Evolutionary conservation across 2,329 filamentous ascomycete genomes (phyloP).

Genomic region (Aspergillus fumigatus): DNA sequence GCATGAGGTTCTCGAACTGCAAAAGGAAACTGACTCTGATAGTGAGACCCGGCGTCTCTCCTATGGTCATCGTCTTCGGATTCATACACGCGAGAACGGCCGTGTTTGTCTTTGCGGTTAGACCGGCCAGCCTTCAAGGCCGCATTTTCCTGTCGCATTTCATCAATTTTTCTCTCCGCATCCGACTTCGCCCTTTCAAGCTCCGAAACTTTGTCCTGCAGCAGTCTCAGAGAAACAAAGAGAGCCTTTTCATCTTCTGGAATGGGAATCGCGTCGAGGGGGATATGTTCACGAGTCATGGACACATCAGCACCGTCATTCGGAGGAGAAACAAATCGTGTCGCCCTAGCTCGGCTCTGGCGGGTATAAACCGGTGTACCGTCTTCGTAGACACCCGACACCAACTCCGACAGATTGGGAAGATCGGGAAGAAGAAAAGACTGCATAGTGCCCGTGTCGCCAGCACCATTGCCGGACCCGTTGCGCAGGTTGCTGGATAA

Average conservation of each 20-base stretch:
- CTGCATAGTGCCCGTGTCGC: constrained; percentile 50
- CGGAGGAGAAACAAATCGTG: constrained; percentile 51
- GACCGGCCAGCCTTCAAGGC: constrained; percentile 44
- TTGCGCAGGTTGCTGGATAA: constrained; percentile 20
- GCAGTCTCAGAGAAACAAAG: constrained; percentile 55
- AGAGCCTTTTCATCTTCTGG: constrained; percentile 61
- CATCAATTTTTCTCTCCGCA: constrained; percentile 45
- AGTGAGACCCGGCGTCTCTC: constrained; percentile 31
- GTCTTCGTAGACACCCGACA: constrained; percentile 55
- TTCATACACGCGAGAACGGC: constrained; percentile 24
- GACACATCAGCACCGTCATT: constrained; percentile 30
- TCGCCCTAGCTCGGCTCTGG: constrained; percentile 44
- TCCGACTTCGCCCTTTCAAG: constrained; percentile 54
- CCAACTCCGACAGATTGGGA: constrained; percentile 57
- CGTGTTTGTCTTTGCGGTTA: constrained; percentile 35
- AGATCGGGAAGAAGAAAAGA: constrained; percentile 60
- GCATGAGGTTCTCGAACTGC: constrained; percentile 16
- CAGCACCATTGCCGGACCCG: constrained; percentile 22
- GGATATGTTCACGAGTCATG: constrained; percentile 38
- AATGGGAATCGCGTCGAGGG: constrained; percentile 52
- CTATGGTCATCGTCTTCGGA: constrained; percentile 45
- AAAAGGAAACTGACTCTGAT: constrained; percentile 31
- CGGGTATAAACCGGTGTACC: constrained; percentile 55
- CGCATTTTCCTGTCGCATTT: constrained; percentile 50
- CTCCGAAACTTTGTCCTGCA: constrained; percentile 54